A percentile compares a stretch with the other conserved stretches of the same genome.
Conservation (phyloP, 345 rosid species). For the Euphorbia pulcherrima region DNA sequence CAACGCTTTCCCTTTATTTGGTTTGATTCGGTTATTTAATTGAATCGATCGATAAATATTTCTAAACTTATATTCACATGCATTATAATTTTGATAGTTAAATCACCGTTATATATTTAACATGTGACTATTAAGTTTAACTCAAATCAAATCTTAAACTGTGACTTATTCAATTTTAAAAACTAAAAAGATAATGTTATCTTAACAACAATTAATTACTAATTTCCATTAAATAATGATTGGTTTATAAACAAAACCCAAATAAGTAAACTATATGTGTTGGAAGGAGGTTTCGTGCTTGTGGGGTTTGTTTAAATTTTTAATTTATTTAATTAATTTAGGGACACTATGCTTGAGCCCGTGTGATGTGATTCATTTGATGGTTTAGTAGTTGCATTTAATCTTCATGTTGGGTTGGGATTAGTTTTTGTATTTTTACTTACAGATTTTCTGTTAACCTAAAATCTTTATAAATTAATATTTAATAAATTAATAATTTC, state of each 20-base stretch:
- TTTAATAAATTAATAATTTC: no score
- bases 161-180: neutral
- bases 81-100: no score
- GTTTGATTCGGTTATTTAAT: no score
- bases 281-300: slow-evolving; percentile 20
- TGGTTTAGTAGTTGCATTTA: neutral
- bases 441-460: no score
- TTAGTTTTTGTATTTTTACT: slow-evolving; percentile 4
- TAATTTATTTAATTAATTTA: neutral
- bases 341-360: neutral
- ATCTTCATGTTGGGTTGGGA: slow-evolving; percentile 23
- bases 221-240: neutral
- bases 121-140: no score
- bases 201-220: slow-evolving; percentile 5
- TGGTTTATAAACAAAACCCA: slow-evolving; percentile 1
- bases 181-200: slow-evolving; percentile 1
- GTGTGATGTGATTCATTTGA: slow-evolving; percentile 8
- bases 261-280: neutral
- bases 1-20: no score
- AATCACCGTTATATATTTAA: no score
- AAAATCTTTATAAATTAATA: no score
- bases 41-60: no score
- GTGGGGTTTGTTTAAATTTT: slow-evolving; percentile 22
- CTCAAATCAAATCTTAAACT: slow-evolving; percentile 6
- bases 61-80: no score